These are phyloP conservation scores for Prunella vulgaris DNA, from an alignment of 257 asterid species.

Conservation along the genomic window DNA sequence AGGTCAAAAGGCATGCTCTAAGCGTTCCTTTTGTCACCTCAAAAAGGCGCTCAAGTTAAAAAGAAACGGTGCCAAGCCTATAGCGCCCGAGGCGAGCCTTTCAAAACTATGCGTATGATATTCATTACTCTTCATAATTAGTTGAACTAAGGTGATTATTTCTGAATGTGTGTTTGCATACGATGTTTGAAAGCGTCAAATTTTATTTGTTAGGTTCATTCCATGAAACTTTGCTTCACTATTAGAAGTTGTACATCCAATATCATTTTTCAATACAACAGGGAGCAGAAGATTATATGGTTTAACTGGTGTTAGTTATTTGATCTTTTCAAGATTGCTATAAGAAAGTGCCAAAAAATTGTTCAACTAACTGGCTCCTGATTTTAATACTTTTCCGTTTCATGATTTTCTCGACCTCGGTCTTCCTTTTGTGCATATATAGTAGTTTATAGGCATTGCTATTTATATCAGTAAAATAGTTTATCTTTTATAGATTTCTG, in stretches of 20 bases:
- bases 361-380: too few species aligned
- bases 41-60: too few species aligned
- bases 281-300: neutral
- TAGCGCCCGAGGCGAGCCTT: too few species aligned
- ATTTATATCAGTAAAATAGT: neutral
- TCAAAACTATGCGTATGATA: neutral
- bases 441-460: neutral
- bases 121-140: neutral
- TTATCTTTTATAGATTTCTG: neutral
- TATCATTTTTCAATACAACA: neutral
- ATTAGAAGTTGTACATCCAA: neutral
- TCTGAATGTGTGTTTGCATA: neutral
- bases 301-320: neutral
- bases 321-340: neutral
- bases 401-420: neutral
- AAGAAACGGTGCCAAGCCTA: too few species aligned
- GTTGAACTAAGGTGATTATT: neutral
- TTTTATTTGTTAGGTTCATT: neutral
- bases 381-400: neutral
- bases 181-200: neutral
- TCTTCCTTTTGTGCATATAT: neutral
- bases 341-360: neutral
- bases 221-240: neutral
- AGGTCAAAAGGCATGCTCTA: too few species aligned
- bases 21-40: too few species aligned